Base-by-base conservation (phyloP, 768 basidiomycete genomes). In the Pulveroboletus sp. region DNA sequence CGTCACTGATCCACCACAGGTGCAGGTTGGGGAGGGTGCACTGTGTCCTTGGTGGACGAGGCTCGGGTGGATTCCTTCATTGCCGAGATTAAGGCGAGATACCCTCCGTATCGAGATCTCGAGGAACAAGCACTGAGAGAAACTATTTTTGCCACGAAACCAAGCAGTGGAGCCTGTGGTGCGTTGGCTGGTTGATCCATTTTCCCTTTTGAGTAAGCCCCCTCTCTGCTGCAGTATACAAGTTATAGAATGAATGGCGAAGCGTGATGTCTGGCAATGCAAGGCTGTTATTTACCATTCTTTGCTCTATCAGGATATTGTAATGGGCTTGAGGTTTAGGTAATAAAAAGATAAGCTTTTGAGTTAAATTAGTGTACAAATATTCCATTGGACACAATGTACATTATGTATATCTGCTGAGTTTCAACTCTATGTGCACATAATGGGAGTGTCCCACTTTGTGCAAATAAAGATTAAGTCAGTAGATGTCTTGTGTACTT, bases 21-120 rank as follows among this genome's bases (percentile, higher is more conserved):
- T 24, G 91, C 91, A 0, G 91, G 90, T 4, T 95, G 91, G 91
- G 93, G 93, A 31, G 92, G 92, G 6, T 93, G 90, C 60, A 87
- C 86, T 0, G 85, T 93, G 19, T 90, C 88, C 7, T 76, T 93
- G 17, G 84, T 93, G 14, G 76, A 80, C 7, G 84, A 86, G 60
- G 66, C 71, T 17, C 59, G 78, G 37, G 86, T 88, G 3, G 74
- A 77, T 0, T 52, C 59, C 8, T 93, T 94, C 64, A 83, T 92
- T 38, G 61, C 70, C 53, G 73, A 74, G 55, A 70, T 93, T 16
- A 78, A 73, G 60, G 69, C 69, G n/a, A 69, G 67, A 5, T 93
- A 91, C 63, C 67, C 63, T 16, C 79, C 84, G n/a, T 92, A 88
- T 65, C 70, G 71, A 53, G 72, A 68, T 6, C 65, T 94, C 34